These are phyloP conservation scores for Berkeleyomyces basicola DNA, from an alignment of 2,329 filamentous ascomycete species.

Conservation along the genomic window DNA sequence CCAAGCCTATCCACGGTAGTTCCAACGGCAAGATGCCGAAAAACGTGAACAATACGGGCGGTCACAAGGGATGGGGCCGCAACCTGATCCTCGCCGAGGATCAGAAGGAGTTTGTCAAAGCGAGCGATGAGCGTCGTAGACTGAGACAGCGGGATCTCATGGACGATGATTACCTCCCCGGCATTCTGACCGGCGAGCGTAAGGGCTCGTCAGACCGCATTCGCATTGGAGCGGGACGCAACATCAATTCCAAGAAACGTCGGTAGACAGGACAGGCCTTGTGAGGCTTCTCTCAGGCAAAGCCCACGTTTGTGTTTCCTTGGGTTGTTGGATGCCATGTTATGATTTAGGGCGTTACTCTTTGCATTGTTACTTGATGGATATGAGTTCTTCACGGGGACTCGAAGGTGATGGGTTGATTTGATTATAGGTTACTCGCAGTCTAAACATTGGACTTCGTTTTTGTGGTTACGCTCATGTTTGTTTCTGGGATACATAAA, in stretches of 20 bases:
- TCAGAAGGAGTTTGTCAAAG: conserved; percentile 75
- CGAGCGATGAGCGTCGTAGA: conserved; percentile 46
- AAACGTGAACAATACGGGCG: conserved; percentile 44
- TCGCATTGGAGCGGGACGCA: conserved; percentile 69
- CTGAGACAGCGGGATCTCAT: conserved; percentile 65
- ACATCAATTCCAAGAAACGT: conserved; percentile 49
- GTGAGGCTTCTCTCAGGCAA: background rate
- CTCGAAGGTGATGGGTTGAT: background rate
- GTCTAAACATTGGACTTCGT: background rate
- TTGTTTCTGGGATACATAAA: conserved; percentile 11
- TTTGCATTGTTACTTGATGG: background rate
- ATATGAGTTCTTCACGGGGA: background rate
- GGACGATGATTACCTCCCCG: conserved; percentile 86
- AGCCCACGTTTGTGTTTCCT: background rate
- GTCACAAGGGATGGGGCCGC: conserved; percentile 74
- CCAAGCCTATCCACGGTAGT: conserved; percentile 71
- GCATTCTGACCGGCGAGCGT: conserved; percentile 67
- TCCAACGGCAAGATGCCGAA: conserved; percentile 57
- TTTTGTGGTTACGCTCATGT: background rate
- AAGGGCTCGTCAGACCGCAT: conserved; percentile 47
- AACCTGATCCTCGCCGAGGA: conserved; percentile 80
- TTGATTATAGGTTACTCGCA: background rate
- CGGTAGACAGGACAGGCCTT: background rate
- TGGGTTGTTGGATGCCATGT: background rate
- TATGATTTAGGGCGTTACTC: background rate